These are phyloP conservation scores for Begonia loranthoides DNA, from an alignment of 306 rosid species.

Conservation along the genomic window DNA sequence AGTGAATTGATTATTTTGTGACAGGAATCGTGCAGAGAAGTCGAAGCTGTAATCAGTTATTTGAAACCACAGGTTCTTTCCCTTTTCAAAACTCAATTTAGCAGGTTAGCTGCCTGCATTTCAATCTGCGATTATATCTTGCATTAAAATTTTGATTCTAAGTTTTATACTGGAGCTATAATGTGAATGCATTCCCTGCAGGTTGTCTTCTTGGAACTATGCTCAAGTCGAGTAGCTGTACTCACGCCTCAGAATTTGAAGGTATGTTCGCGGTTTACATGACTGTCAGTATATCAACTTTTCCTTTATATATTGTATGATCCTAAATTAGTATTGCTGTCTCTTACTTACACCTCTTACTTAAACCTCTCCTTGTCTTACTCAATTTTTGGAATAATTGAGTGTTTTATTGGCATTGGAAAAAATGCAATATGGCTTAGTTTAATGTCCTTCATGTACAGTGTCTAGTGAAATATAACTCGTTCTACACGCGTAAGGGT, in stretches of 20 bases:
- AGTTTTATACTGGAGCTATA: too few species aligned
- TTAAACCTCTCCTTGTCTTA: too few species aligned
- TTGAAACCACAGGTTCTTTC: conserved; percentile 76
- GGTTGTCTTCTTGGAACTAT: conserved; percentile 88
- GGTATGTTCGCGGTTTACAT: conserved; percentile 20
- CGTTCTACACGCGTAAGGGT: too few species aligned
- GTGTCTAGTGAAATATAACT: too few species aligned
- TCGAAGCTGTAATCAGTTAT: conserved; percentile 50
- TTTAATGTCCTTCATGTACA: background rate
- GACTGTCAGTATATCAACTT: too few species aligned
- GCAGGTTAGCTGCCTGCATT: conserved; percentile 23
- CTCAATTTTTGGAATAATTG: too few species aligned
- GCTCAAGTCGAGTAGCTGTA: conserved; percentile 64
- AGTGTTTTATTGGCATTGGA: too few species aligned
- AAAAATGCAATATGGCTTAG: too few species aligned
- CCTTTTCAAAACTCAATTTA: conserved; percentile 15
- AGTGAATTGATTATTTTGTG: conserved; percentile 8
- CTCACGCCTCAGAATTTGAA: conserved; percentile 72
- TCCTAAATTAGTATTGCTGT: too few species aligned
- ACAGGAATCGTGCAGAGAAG: conserved; percentile 85
- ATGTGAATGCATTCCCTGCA: background rate
- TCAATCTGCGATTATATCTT: conserved; percentile 1
- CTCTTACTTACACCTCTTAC: too few species aligned
- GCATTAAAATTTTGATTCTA: background rate
- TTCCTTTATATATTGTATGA: too few species aligned